These are phyloP conservation scores for Casuarina cunninghamiana DNA, from an alignment of 306 rosid genomes.

Conservation along the genomic window DNA sequence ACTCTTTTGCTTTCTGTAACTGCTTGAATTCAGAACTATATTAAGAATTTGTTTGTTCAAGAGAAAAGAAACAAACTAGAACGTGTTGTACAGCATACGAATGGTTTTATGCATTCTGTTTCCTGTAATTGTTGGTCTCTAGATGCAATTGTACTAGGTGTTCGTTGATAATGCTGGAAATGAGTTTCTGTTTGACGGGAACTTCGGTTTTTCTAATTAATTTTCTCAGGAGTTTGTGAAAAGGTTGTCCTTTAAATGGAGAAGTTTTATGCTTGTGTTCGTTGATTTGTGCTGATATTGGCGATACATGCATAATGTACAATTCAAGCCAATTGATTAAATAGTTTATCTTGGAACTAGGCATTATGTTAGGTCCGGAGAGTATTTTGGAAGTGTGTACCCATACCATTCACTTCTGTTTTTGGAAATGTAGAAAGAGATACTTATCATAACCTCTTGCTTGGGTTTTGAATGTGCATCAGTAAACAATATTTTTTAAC, in stretches of 20 bases:
- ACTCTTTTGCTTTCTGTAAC: neutral
- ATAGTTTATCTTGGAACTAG: neutral
- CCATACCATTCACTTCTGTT: neutral
- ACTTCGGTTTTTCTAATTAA: neutral
- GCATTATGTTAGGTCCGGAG: neutral
- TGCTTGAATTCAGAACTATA: neutral
- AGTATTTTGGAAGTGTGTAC: neutral
- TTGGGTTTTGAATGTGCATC: neutral
- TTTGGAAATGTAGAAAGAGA: neutral
- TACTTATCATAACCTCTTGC: neutral
- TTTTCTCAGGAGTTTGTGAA: neutral
- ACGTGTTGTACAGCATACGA: too few relatives aligned
- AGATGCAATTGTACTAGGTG: too few relatives aligned
- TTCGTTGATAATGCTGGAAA: too few relatives aligned
- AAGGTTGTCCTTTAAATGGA: neutral
- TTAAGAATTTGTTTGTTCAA: neutral
- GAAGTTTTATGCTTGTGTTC: too few relatives aligned
- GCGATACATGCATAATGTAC: neutral
- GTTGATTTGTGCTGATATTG: too few relatives aligned
- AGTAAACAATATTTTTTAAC: neutral
- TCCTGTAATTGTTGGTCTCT: too few relatives aligned
- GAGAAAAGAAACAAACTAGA: neutral
- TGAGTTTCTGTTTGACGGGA: too few relatives aligned
- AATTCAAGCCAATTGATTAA: neutral
- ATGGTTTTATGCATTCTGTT: too few relatives aligned